Conservation (phyloP, 2,329 filamentous ascomycete genomes). For the Ophiostoma sp. region DNA sequence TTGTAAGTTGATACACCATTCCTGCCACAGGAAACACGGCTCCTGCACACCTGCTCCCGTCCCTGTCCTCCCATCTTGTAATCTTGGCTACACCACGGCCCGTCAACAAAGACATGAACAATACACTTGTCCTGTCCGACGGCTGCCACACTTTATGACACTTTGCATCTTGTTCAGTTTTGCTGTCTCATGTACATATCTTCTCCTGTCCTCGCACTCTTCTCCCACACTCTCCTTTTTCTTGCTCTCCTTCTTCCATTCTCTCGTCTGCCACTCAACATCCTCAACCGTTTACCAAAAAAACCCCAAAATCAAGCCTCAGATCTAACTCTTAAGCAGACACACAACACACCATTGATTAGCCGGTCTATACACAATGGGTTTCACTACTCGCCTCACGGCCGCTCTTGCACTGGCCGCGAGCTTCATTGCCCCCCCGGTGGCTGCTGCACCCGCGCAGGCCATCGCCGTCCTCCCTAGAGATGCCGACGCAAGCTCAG, state of each 20-base stretch:
- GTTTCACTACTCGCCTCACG: slow-evolving; percentile 41
- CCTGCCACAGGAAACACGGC: neutral
- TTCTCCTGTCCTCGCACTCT: too few species aligned
- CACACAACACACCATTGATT: neutral
- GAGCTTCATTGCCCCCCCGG: slow-evolving; percentile 21
- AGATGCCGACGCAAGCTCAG: slow-evolving; percentile 25
- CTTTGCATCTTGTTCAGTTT: neutral
- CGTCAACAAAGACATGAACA: slow-evolving; percentile 1
- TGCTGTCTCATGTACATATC: neutral
- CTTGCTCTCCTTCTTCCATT: neutral
- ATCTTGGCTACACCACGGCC: neutral
- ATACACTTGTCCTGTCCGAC: neutral
- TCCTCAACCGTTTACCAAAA: neutral
- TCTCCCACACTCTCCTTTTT: neutral
- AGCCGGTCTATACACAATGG: slow-evolving; percentile 33
- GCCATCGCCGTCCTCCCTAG: slow-evolving; percentile 11
- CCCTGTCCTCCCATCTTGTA: neutral
- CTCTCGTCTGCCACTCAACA: neutral
- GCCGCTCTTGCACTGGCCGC: slow-evolving; percentile 36
- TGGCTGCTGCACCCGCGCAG: slow-evolving; percentile 23
- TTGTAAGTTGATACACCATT: slow-evolving; percentile 7
- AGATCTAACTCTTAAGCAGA: neutral
- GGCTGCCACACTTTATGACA: neutral
- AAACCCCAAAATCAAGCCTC: neutral
- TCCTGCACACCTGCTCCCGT: neutral